Evolutionary conservation across 192 early-diverging fungal species (phyloP).

Genomic region (Mortierella antarctica): DNA sequence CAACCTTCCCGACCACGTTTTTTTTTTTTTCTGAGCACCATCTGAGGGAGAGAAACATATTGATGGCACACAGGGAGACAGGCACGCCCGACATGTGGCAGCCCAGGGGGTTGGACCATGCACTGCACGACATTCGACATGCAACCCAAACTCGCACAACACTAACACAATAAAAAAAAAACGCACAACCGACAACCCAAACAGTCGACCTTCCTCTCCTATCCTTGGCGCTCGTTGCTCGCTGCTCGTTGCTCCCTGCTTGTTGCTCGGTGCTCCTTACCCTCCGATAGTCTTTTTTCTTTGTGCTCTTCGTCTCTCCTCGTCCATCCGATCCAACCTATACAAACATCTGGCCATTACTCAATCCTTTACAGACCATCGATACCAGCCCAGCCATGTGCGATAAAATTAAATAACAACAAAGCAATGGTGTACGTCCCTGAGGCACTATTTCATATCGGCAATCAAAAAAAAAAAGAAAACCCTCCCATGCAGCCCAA

Average conservation of each 20-base stretch:
- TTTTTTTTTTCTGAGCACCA: conserved; percentile 11
- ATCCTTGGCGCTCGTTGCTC: conserved; percentile 1
- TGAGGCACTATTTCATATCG: too few species aligned
- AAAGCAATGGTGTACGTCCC: neutral
- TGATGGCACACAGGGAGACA: conserved; percentile 3
- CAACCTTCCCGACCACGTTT: conserved; percentile 26
- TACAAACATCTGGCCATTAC: neutral
- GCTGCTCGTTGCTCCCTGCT: too few species aligned
- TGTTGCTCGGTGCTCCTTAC: too few species aligned
- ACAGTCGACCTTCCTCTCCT: neutral
- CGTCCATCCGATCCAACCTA: conserved; percentile 15
- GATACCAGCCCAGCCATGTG: neutral
- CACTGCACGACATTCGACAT: conserved; percentile 16
- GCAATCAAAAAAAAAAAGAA: too few species aligned
- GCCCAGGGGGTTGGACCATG: conserved; percentile 37
- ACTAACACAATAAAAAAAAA: conserved; percentile 7
- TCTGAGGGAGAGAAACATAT: neutral
- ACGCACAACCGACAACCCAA: neutral
- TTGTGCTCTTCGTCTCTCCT: too few species aligned
- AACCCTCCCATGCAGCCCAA: too few species aligned
- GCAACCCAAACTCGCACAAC: neutral
- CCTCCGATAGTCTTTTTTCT: too few species aligned
- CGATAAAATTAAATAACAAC: conserved; percentile 16
- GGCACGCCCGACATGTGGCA: conserved; percentile 42
- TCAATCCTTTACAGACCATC: neutral